Evolutionary conservation across 2,329 filamentous ascomycete genomes (phyloP), one percentile per base, ranked within the genome.

Genomic region (Tolypocladium guangdongense): DNA sequence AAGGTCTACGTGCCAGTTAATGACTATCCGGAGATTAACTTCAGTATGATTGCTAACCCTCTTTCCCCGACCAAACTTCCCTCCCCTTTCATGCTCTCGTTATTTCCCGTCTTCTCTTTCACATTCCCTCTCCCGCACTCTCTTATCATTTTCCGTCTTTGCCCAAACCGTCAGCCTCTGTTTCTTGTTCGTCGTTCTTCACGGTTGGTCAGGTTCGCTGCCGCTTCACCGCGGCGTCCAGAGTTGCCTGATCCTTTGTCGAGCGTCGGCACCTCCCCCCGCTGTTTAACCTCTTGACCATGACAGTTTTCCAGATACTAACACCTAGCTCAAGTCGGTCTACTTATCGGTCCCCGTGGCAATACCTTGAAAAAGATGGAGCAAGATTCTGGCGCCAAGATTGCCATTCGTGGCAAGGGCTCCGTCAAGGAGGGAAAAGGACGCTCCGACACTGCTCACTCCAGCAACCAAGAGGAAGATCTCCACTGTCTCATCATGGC

Each of bases 41-140:
- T 99, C 90, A 99, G 93, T 99, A 96, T 92, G 92, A 92, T 93
- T 91, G 86, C 91, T 96, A 96, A 96, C 90, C 90, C 90, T 84
- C 61, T 85, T 86, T 88, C 84, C 78, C 84, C 43, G 18, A 33
- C 8, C 27, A 33, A 32, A 47, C 18, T 10, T 87, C 86, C 87
- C 76, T 65, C 61, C 61, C 64, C 53, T 59, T 56, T 52, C 64
- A 64, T 60, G 4, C 20, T 38, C 61, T 59, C 51, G 11, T 49
- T 64, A 63, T 61, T 63, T 67, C 38, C 32, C 18, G 8, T 56
- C 37, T 58, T 54, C 57, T 55, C 53, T 50, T 56, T 57, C 54
- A 55, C 55, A 39, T 52, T 41, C 50, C 45, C 52, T n/a, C 7
- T 14, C 35, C 36, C 10, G 33, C 22, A 12, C 49, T 12, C 24